These are phyloP conservation scores for Dicorynia guianensis DNA, from an alignment of 306 rosid species.

Conservation along the genomic window DNA sequence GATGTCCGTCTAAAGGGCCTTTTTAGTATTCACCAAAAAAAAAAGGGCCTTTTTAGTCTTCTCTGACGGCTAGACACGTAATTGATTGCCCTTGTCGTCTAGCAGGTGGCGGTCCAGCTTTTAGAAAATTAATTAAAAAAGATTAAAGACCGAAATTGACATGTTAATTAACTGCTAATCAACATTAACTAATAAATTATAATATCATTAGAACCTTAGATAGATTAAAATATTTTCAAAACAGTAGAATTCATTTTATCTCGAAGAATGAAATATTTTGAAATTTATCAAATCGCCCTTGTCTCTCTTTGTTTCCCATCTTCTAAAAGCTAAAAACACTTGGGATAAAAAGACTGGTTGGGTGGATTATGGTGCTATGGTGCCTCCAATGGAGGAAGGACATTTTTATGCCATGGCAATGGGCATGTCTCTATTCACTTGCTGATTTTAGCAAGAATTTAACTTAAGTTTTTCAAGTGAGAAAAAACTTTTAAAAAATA, in stretches of 20 bases:
- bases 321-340: background rate
- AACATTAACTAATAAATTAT: constrained; percentile 44
- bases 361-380: background rate
- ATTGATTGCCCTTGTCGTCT: constrained; percentile 10
- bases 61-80: constrained; percentile 51
- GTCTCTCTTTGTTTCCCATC: background rate
- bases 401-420: background rate
- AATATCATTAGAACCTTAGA: constrained; percentile 11
- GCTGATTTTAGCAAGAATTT: too few species aligned
- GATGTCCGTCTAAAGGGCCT: constrained; percentile 42
- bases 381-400: constrained; percentile 11
- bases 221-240: constrained; percentile 3
- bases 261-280: too few species aligned
- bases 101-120: background rate
- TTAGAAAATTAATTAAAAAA: background rate
- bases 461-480: too few species aligned
- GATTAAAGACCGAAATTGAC: constrained; percentile 27
- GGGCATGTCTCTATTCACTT: too few species aligned
- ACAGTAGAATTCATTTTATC: too few species aligned
- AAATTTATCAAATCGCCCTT: background rate
- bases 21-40: background rate
- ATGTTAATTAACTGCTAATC: constrained; percentile 46
- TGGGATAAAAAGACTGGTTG: constrained; percentile 4
- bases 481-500: too few species aligned
- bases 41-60: background rate